These are phyloP conservation scores for Mucuna pruriens DNA, from an alignment of 306 rosid genomes.

Conservation along the genomic window DNA sequence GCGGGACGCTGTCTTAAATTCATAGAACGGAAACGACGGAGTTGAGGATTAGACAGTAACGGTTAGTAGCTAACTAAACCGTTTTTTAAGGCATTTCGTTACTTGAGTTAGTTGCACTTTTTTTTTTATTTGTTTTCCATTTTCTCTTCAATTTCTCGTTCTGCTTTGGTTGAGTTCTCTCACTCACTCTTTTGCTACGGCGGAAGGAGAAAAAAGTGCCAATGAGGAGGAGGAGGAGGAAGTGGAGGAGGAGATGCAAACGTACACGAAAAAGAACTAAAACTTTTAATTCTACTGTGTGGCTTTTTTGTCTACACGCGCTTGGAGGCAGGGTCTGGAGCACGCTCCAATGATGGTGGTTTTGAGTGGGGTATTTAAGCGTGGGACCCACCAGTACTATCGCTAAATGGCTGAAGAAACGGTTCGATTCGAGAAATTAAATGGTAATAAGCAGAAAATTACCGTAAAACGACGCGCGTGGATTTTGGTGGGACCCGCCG, in stretches of 20 bases:
- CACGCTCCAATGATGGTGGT: slow-evolving; percentile 24
- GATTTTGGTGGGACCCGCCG: background rate
- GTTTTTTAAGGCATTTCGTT: slow-evolving; percentile 24
- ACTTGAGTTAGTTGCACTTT: background rate
- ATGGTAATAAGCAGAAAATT: background rate
- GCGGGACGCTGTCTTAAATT: slow-evolving; percentile 43
- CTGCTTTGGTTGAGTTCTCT: background rate
- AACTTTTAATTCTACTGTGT: background rate
- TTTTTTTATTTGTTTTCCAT: background rate
- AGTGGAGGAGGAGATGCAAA: slow-evolving; percentile 9
- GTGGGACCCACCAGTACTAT: slow-evolving; percentile 15
- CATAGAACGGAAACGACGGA: slow-evolving; percentile 32
- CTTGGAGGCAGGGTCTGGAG: background rate
- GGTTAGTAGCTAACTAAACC: background rate
- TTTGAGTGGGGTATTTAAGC: background rate
- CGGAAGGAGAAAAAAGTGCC: too few species aligned
- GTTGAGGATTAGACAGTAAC: background rate
- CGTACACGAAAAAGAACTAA: slow-evolving; percentile 41
- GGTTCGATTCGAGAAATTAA: background rate
- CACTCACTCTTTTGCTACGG: background rate
- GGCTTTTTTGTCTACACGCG: slow-evolving; percentile 7
- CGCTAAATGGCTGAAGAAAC: background rate
- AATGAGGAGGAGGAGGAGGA: slow-evolving; percentile 17
- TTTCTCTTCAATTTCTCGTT: slow-evolving; percentile 27
- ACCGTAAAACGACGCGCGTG: slow-evolving; percentile 3